phyloP scores from a whole-genome alignment of 805 yeast genomes.

The Schizosaccharomyces octosporus region DNA sequence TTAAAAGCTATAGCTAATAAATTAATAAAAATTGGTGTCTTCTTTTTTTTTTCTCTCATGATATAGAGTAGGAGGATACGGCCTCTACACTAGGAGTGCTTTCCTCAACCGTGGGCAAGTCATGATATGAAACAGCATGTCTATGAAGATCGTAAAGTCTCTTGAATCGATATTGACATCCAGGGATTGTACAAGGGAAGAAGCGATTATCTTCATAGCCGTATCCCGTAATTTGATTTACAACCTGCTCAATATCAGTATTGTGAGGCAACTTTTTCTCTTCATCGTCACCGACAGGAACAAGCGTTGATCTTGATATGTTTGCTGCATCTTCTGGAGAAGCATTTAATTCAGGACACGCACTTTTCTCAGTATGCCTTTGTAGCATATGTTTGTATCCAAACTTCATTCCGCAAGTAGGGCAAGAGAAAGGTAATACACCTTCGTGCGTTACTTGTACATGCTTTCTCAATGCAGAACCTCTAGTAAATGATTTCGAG shows the following conservation, averaged over 20 bases:
- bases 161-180: slow-evolving; percentile 15
- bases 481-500: slow-evolving; percentile 26
- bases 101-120: no score
- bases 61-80: no score
- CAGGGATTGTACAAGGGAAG: slow-evolving; percentile 13
- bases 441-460: slow-evolving; percentile 9
- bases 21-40: no score
- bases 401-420: slow-evolving; percentile 8
- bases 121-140: slow-evolving; percentile 10
- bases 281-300: no score
- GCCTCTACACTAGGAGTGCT: no score
- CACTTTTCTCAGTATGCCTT: slow-evolving; percentile 5
- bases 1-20: no score
- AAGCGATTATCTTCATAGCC: slow-evolving; percentile 13
- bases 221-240: slow-evolving; percentile 16
- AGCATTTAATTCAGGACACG: background rate
- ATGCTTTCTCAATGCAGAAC: slow-evolving; percentile 32
- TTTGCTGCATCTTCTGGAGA: background rate
- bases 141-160: slow-evolving; percentile 18
- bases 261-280: background rate
- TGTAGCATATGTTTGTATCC: slow-evolving; percentile 8
- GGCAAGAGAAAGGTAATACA: slow-evolving; percentile 9
- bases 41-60: no score
- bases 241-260: slow-evolving; percentile 3
- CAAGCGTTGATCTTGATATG: no score